A percentile compares a stretch with the other conserved stretches of the same genome.
These are phyloP conservation scores for Nemania sp. DNA, from an alignment of 2,329 filamentous ascomycete genomes.

Conservation along the genomic window DNA sequence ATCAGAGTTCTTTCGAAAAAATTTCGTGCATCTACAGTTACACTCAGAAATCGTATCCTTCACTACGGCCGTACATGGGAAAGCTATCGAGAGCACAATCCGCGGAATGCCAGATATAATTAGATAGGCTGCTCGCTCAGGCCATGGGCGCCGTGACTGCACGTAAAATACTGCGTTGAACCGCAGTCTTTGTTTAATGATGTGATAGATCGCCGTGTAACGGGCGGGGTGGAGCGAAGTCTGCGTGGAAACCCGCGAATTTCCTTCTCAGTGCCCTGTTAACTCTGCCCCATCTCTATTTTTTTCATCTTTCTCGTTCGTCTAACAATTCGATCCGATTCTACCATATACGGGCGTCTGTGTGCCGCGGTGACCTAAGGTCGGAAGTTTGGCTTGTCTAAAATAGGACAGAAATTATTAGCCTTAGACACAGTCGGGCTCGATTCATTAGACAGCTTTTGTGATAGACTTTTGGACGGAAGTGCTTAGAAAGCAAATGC, in stretches of 20 bases:
- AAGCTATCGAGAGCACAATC: background rate
- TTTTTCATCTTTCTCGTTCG: too few species aligned
- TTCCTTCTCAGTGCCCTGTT: background rate
- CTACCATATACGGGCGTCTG: too few species aligned
- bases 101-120: background rate
- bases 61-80: constrained; percentile 30
- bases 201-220: constrained; percentile 1
- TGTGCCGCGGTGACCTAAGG: background rate
- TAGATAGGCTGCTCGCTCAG: background rate
- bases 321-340: background rate
- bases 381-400: background rate
- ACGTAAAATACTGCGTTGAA: constrained; percentile 17
- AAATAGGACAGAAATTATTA: background rate
- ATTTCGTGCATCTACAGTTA: constrained; percentile 23
- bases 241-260: background rate
- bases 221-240: constrained; percentile 1
- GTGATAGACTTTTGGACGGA: background rate
- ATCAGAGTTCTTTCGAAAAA: constrained; percentile 2
- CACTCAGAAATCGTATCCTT: constrained; percentile 18
- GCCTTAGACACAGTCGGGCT: background rate
- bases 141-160: background rate
- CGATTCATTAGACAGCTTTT: background rate
- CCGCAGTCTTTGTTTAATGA: background rate
- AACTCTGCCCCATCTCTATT: background rate
- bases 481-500: background rate